Evolutionary conservation across 495 filamentous ascomycete species (phyloP).

Genomic region (Xylaria longipes): DNA sequence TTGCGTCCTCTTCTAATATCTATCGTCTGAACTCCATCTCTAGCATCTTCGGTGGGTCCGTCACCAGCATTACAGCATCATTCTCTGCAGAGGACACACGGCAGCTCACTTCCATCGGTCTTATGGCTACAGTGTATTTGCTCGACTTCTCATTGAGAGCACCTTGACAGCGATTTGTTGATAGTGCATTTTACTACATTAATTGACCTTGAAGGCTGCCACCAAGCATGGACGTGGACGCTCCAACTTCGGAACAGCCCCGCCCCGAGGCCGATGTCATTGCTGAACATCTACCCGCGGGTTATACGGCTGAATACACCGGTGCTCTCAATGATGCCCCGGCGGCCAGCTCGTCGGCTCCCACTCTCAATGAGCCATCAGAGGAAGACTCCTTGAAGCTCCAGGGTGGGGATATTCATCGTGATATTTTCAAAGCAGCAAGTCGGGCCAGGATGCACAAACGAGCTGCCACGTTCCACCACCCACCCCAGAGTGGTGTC

Average conservation of each 20-base stretch:
- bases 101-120: neutral
- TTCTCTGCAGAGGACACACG: neutral
- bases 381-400: constrained; percentile 64
- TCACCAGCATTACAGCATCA: neutral
- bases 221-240: constrained; percentile 2
- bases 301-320: constrained; percentile 54
- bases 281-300: constrained; percentile 52
- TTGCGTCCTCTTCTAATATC: neutral
- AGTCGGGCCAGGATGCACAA: constrained; percentile 56
- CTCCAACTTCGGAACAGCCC: constrained; percentile 30
- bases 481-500: constrained; percentile 38
- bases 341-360: constrained; percentile 42
- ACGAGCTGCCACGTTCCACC: constrained; percentile 66
- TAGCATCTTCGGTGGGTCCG: neutral
- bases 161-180: neutral
- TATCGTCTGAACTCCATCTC: neutral
- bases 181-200: neutral
- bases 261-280: constrained; percentile 45
- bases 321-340: constrained; percentile 33
- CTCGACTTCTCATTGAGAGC: constrained; percentile 17
- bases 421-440: constrained; percentile 69
- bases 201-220: neutral
- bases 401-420: constrained; percentile 72
- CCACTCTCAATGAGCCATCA: constrained; percentile 38
- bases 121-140: constrained; percentile 21